Evolutionary conservation across 2,329 filamentous ascomycete species (phyloP), one percentile per base, ranked within the genome.

Genomic region (Thelonectria olida): DNA sequence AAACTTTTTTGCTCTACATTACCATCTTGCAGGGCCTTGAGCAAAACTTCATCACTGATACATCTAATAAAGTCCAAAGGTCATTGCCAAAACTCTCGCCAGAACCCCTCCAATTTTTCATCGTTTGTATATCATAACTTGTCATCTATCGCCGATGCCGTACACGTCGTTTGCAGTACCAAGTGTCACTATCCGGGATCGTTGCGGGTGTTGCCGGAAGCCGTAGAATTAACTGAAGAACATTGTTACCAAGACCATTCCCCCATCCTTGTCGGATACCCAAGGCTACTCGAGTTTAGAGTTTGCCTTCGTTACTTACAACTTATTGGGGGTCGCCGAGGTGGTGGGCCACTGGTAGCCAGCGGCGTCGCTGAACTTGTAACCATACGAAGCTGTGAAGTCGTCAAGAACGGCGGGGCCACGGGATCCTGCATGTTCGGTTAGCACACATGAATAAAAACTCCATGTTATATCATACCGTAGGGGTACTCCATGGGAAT

Each of bases 401-500:
- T 99, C 96, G 72, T 99, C 96, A 58, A 99, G 87, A 36, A 99
- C 95, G 56, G 94, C 92, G 25, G 96, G 96, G 63, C 96, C 96
- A 73, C 96, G 95, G 62, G 96, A 99, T 70, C 96, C 96, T 99
- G 70, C 74, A 72, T 38, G 34, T n/a, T 34, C 9, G 5, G 42
- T 66, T 27, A 62, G 48, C n/a, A 23, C 38, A 9, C 19, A 17
- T 41, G 15, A 15, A 28, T 13, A 9, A 23, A 12, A 31, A 36
- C 12, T 7, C 13, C 10, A 10, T 15, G 23, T n/a, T 3, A 23
- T 13, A 17, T 20, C 42, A 79, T 82, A 97, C 96, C 96, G 77
- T 99, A 99, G 69, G 96, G 95, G 82, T 99, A 99, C 76, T 97
- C 95, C 96, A 99, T 99, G 23, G 96, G 96, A 62, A 97, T 92